Conservation (phyloP, 305 asterid species). For the Euphrasia arctica region DNA sequence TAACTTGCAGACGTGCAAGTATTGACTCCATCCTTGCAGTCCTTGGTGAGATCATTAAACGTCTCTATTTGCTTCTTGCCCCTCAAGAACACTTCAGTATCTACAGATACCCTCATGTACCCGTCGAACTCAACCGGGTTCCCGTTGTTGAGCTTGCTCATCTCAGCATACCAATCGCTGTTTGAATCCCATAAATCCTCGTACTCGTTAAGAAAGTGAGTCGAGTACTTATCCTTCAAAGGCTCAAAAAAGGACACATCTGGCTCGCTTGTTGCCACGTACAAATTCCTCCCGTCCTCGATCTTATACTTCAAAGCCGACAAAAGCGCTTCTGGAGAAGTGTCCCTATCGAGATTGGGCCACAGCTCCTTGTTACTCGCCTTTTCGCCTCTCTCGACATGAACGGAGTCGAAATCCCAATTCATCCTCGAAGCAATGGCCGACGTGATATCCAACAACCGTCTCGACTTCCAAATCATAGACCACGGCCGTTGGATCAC, state of each 20-base stretch:
- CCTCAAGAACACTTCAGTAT: slow-evolving; percentile 57
- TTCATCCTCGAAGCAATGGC: slow-evolving; percentile 50
- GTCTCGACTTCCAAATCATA: slow-evolving; percentile 49
- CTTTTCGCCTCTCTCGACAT: slow-evolving; percentile 58
- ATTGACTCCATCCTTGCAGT: slow-evolving; percentile 63
- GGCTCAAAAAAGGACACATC: slow-evolving; percentile 45
- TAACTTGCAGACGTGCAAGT: slow-evolving; percentile 45
- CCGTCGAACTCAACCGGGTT: slow-evolving; percentile 56
- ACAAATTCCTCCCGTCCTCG: slow-evolving; percentile 51
- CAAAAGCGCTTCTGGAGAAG: slow-evolving; percentile 54
- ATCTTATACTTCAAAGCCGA: slow-evolving; percentile 40
- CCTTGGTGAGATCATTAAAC: slow-evolving; percentile 53
- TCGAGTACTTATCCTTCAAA: slow-evolving; percentile 48
- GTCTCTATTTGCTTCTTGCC: slow-evolving; percentile 59
- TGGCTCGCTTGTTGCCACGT: slow-evolving; percentile 48
- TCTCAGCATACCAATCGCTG: slow-evolving; percentile 55
- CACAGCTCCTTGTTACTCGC: slow-evolving; percentile 49
- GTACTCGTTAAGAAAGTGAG: slow-evolving; percentile 50
- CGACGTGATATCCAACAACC: slow-evolving; percentile 46
- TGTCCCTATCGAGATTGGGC: slow-evolving; percentile 58
- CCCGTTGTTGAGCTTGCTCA: slow-evolving; percentile 44
- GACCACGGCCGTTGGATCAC: slow-evolving; percentile 55
- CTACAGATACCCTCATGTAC: slow-evolving; percentile 56
- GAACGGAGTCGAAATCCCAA: slow-evolving; percentile 60
- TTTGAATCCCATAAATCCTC: slow-evolving; percentile 47